Percentiles rank a stretch among this genome's conserved stretches.
phyloP scores from a whole-genome alignment of 169 alveolate species.

The Cryptosporidium muris region DNA sequence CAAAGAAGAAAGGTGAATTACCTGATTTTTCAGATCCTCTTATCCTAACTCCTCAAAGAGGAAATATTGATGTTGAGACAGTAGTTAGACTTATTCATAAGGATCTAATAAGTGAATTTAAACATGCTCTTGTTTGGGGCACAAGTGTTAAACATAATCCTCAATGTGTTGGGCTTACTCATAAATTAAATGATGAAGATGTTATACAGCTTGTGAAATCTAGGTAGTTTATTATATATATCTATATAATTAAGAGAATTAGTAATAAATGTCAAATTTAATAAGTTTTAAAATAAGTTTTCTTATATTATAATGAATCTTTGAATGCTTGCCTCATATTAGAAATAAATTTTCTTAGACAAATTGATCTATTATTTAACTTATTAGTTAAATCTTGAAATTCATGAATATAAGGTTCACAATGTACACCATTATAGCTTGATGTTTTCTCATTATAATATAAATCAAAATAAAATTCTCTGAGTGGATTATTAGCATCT shows the following conservation, averaged over 20 bases:
- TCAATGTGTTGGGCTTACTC: slow-evolving; percentile 86
- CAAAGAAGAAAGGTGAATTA: slow-evolving; percentile 86
- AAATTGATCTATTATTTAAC: slow-evolving; percentile 28
- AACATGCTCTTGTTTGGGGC: slow-evolving; percentile 90
- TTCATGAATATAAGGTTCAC: slow-evolving; percentile 19
- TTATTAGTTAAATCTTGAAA: neutral
- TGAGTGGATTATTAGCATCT: slow-evolving; percentile 15
- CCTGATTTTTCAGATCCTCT: slow-evolving; percentile 89
- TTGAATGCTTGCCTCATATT: slow-evolving; percentile 59
- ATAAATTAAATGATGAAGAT: slow-evolving; percentile 86
- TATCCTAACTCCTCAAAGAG: slow-evolving; percentile 85
- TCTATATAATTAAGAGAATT: neutral
- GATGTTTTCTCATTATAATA: slow-evolving; percentile 43
- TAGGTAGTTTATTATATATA: slow-evolving; percentile 23
- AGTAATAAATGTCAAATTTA: neutral
- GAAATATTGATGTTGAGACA: slow-evolving; percentile 83
- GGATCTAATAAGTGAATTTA: slow-evolving; percentile 82
- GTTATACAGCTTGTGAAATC: slow-evolving; percentile 86
- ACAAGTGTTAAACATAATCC: slow-evolving; percentile 86
- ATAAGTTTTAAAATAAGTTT: neutral
- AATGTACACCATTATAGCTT: slow-evolving; percentile 26
- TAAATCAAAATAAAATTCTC: slow-evolving; percentile 52
- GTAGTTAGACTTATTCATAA: slow-evolving; percentile 84
- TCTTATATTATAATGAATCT: neutral
- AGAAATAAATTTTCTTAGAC: slow-evolving; percentile 51